Percentiles rank a stretch among this genome's conserved stretches.
These are phyloP conservation scores for Primulina huaijiensis DNA, from an alignment of 257 asterid genomes.

Conservation along the genomic window DNA sequence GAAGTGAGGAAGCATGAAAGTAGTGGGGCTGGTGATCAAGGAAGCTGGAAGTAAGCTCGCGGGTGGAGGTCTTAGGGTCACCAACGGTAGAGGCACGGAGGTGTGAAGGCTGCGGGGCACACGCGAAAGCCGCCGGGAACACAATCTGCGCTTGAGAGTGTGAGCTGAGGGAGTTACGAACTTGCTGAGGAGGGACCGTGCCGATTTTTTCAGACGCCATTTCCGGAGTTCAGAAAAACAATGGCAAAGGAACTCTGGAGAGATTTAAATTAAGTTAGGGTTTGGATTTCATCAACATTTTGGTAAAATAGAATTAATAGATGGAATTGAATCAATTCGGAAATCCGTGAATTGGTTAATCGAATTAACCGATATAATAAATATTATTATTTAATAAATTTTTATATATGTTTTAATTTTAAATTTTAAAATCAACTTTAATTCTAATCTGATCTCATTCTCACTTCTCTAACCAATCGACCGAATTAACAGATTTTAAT, in stretches of 20 bases:
- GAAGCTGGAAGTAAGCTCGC: background rate
- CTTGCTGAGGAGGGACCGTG: background rate
- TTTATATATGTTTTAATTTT: no score
- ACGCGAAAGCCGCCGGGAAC: background rate
- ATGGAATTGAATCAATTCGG: no score
- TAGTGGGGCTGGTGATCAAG: background rate
- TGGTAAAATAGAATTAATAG: no score
- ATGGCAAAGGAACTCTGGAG: background rate
- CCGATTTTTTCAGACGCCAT: background rate
- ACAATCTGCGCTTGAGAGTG: background rate
- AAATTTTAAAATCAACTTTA: no score
- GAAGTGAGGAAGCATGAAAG: background rate
- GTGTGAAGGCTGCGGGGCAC: background rate
- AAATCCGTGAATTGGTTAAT: no score
- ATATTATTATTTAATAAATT: no score
- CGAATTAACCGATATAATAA: no score
- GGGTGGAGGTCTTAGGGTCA: background rate
- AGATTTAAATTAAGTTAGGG: background rate
- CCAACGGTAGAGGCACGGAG: background rate
- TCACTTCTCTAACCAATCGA: no score
- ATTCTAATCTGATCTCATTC: no score
- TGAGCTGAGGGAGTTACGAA: background rate
- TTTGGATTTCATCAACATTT: no score
- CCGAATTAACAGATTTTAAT: no score
- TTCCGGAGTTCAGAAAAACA: background rate